A percentile compares a stretch with the other conserved stretches of the same genome.
These are phyloP conservation scores for Trichophyton rubrum DNA, from an alignment of 2,329 filamentous ascomycete species.

Conservation along the genomic window DNA sequence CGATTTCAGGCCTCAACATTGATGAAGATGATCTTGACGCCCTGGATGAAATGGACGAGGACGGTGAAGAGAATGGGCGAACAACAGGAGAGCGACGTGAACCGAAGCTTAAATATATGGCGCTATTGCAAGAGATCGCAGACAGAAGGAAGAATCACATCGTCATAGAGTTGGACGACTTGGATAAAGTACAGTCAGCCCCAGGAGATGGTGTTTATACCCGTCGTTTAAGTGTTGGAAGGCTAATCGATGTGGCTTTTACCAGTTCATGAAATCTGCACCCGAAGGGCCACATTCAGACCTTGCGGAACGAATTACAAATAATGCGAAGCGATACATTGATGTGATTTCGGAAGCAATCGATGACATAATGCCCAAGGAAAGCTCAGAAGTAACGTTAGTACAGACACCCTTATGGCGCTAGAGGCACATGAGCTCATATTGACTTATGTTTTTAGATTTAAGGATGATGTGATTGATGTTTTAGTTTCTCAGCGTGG, in stretches of 20 bases:
- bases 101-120: conserved; percentile 75
- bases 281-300: conserved; percentile 56
- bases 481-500: conserved; percentile 89
- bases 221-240: background rate
- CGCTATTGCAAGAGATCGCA: conserved; percentile 73
- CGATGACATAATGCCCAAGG: conserved; percentile 71
- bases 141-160: conserved; percentile 68
- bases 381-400: conserved; percentile 64
- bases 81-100: conserved; percentile 30
- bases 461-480: conserved; percentile 95
- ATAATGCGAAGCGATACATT: conserved; percentile 89
- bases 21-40: conserved; percentile 78
- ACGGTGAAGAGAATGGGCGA: conserved; percentile 27
- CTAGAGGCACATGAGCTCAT: background rate
- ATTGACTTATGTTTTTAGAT: conserved; percentile 40
- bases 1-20: conserved; percentile 72
- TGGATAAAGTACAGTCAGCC: conserved; percentile 49
- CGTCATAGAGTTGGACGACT: conserved; percentile 77
- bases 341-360: conserved; percentile 81
- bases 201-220: background rate
- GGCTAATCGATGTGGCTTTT: background rate
- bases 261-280: conserved; percentile 60
- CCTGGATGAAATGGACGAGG: conserved; percentile 87
- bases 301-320: conserved; percentile 66
- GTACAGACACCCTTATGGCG: conserved; percentile 17